These are phyloP conservation scores for Macadamia tetraphylla DNA, from an alignment of 164 flowering plant genomes.

Conservation along the genomic window DNA sequence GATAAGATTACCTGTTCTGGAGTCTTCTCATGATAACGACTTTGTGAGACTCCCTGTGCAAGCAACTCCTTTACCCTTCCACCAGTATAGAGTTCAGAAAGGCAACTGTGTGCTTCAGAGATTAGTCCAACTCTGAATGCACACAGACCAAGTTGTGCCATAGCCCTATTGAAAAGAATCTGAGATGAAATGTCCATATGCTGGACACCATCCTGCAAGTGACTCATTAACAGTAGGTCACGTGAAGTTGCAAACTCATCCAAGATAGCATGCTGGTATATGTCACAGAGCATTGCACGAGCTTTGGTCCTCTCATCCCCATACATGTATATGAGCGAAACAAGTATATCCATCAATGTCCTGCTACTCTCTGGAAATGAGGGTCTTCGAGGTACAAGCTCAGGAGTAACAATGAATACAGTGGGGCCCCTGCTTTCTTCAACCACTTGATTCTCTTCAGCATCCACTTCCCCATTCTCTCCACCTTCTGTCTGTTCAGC, in stretches of 20 bases:
- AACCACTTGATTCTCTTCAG: slow-evolving; percentile 40
- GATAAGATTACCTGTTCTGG: slow-evolving; percentile 78
- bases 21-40: slow-evolving; percentile 91
- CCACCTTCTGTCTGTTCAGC: slow-evolving; percentile 52
- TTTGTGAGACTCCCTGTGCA: slow-evolving; percentile 94
- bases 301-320: slow-evolving; percentile 98
- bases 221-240: slow-evolving; percentile 91
- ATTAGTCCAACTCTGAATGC: slow-evolving; percentile 72
- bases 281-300: slow-evolving; percentile 95
- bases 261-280: slow-evolving; percentile 83
- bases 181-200: slow-evolving; percentile 88
- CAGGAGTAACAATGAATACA: slow-evolving; percentile 67
- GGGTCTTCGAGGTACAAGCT: slow-evolving; percentile 74
- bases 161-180: slow-evolving; percentile 85
- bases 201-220: slow-evolving; percentile 79
- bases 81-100: slow-evolving; percentile 87
- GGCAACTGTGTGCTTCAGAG: slow-evolving; percentile 75
- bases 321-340: slow-evolving; percentile 77
- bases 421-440: slow-evolving; percentile 61
- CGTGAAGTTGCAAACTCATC: slow-evolving; percentile 75
- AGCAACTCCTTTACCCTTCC: slow-evolving; percentile 92
- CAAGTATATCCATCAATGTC: slow-evolving; percentile 68
- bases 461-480: slow-evolving; percentile 35
- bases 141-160: slow-evolving; percentile 95
- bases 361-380: slow-evolving; percentile 77